Conservation (phyloP, 2,329 filamentous ascomycete species). For the Nemania sp. region DNA sequence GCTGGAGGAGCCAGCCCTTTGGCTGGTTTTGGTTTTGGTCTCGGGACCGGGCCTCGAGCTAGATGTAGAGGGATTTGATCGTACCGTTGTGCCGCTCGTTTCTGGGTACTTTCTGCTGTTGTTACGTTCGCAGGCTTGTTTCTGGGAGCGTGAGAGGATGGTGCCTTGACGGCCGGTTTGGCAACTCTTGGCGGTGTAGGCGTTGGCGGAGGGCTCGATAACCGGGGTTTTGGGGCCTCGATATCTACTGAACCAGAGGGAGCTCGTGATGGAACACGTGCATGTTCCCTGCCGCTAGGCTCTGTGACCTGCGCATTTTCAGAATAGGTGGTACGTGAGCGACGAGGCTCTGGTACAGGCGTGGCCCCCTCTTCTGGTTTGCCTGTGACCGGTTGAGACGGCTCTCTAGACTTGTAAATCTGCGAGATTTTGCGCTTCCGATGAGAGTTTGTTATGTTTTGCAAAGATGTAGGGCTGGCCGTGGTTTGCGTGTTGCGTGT, state of each 20-base stretch:
- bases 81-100: conserved; percentile 19
- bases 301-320: conserved; percentile 15
- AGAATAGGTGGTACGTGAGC: conserved; percentile 32
- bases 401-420: conserved; percentile 34
- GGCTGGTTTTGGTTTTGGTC: conserved; percentile 22
- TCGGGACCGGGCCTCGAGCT: conserved; percentile 27
- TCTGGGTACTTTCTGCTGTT: conserved; percentile 12
- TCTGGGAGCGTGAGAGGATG: conserved; percentile 2
- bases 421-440: conserved; percentile 41
- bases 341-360: conserved; percentile 29
- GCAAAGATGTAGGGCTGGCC: conserved; percentile 14
- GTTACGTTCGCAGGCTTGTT: conserved; percentile 6
- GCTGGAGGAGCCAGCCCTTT: conserved; percentile 3
- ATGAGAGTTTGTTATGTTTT: conserved; percentile 26
- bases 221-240: conserved; percentile 27
- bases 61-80: conserved; percentile 40
- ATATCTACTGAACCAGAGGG: conserved; percentile 33
- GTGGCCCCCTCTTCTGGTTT: conserved; percentile 25
- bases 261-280: conserved; percentile 17
- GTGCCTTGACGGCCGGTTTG: neutral
- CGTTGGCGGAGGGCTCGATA: conserved; percentile 41
- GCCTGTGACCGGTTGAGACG: conserved; percentile 23
- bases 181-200: conserved; percentile 31
- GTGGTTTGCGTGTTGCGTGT: conserved; percentile 18
- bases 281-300: conserved; percentile 20